Base-by-base conservation (phyloP, 2,329 filamentous ascomycete genomes). In the Colletotrichum viniferum region DNA sequence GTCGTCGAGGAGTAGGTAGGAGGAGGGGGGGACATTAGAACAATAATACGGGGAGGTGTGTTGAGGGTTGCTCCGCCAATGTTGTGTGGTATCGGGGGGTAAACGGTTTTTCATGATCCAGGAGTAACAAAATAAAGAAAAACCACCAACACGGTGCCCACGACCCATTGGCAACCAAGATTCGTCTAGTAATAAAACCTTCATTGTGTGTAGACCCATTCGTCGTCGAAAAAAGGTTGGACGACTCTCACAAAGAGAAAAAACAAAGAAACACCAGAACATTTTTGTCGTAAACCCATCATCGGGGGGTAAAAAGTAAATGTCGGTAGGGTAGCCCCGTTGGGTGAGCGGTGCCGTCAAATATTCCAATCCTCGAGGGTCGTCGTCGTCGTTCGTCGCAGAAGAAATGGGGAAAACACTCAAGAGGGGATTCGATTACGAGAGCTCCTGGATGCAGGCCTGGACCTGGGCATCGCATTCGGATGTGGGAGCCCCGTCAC, bases 381-480 rank as follows among this genome's bases (percentile, higher is more conserved):
- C 52, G 58, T 73, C 32, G 58, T 73, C 32, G 71, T 65, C 56
- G 67, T 58, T 60, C 32, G 26, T n/a, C 10, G 16, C 28, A 58
- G 16, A 28, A 14, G 13, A 62, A 48, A 56, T 43, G 58, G 28
- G 28, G 7, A 2, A 30, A n/a, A 61, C 43, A 48, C 43, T 48
- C 18, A 16, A 30, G 18, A 32, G 58, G 7, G 58, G 58, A 32
- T 60, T 30, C 56, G 24, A 32, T 78, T 79, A 82, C 48, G 82
- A 81, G 56, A 82, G 79, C n/a, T 83, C 83, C 34, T 82, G 79
- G 26, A 82, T 77, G 74, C 89, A 90, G 30, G 84, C 79, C 18
- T 77, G 77, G 79, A 91, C 86, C 83, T 94, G 92, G 6, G 83
- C 79, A 76, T 88, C 85, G 84, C 92, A 94, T 71, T 92, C 87